These are phyloP conservation scores for Triticum urartu DNA, from an alignment of 176 grass and related monocot species.

Conservation along the genomic window DNA sequence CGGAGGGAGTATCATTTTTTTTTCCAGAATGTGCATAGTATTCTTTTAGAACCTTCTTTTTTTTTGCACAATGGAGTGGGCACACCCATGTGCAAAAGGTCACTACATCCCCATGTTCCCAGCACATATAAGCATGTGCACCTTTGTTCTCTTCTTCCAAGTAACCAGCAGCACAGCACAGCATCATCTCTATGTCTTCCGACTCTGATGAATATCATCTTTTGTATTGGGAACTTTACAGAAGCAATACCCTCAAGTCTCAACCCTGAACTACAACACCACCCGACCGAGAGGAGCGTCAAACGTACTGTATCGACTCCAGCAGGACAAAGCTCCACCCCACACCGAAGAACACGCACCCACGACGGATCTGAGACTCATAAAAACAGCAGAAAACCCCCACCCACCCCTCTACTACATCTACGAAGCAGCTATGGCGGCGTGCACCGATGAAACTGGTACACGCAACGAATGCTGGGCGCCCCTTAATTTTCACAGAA, in stretches of 20 bases:
- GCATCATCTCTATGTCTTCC: conserved; percentile 8
- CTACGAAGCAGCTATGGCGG: conserved; percentile 32
- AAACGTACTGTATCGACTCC: background rate
- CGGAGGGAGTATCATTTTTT: background rate
- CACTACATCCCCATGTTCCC: background rate
- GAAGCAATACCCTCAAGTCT: conserved; percentile 23
- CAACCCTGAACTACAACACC: conserved; percentile 33
- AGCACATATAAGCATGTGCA: background rate
- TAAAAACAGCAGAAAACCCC: conserved; percentile 9
- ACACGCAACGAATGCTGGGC: conserved; percentile 2
- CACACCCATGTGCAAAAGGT: background rate
- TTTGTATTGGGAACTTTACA: conserved; percentile 40
- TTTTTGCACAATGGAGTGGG: background rate
- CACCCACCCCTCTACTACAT: background rate
- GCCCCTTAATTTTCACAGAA: conserved; percentile 11
- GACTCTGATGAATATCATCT: background rate
- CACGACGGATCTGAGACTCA: background rate
- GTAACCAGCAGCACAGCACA: background rate
- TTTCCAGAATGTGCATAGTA: background rate
- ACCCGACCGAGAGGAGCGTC: background rate
- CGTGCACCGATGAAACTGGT: conserved; percentile 37
- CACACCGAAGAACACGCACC: background rate
- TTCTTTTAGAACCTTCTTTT: background rate
- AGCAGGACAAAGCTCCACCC: background rate
- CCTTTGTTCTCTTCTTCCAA: background rate